Evolutionary conservation across 208 protist genomes (phyloP).

Genomic region (Leishmania gerbilli): DNA sequence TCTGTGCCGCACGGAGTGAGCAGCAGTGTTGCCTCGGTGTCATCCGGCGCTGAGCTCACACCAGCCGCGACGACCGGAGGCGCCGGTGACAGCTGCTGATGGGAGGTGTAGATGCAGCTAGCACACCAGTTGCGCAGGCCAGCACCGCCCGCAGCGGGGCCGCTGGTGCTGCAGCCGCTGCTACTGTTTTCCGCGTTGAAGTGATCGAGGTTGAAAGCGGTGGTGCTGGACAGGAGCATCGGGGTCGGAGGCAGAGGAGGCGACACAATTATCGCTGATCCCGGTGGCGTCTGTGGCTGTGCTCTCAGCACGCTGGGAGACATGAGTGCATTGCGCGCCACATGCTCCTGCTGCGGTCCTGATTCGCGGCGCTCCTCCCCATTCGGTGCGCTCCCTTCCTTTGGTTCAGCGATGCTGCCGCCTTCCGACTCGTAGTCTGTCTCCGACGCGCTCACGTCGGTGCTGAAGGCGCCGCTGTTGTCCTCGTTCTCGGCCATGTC

Average conservation of each 20-base stretch:
- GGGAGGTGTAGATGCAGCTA: neutral
- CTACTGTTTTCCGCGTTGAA: neutral
- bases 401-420: neutral
- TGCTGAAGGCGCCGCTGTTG: slow-evolving; percentile 53
- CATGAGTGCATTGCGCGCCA: neutral
- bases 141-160: neutral
- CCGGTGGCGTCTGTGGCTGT: neutral
- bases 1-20: slow-evolving; percentile 82
- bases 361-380: neutral
- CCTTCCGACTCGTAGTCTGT: slow-evolving; percentile 37
- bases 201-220: neutral
- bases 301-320: slow-evolving; percentile 5
- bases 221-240: neutral
- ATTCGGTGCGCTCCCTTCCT: neutral
- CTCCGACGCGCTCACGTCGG: slow-evolving; percentile 50
- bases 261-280: neutral
- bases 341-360: neutral
- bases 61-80: neutral
- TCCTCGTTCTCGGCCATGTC: slow-evolving; percentile 25
- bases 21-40: slow-evolving; percentile 42
- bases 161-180: neutral
- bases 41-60: slow-evolving; percentile 11
- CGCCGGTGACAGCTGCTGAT: neutral
- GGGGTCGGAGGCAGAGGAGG: neutral
- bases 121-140: neutral